Evolutionary conservation across 176 grass and related monocot genomes (phyloP).

Genomic region (Lolium perenne): DNA sequence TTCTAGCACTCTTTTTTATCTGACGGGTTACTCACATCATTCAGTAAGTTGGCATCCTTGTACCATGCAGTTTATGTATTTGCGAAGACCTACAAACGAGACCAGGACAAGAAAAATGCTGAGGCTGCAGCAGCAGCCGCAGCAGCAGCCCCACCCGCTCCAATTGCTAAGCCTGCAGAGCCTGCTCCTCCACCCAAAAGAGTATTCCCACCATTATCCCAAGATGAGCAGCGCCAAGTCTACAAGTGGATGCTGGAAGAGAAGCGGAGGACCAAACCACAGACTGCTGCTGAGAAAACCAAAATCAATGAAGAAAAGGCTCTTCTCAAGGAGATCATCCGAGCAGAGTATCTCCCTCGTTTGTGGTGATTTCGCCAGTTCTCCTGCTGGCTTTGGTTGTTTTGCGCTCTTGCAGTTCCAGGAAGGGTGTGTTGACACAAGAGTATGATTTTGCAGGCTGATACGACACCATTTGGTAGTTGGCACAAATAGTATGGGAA

Average conservation of each 20-base stretch:
- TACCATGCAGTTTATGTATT: conserved; percentile 72
- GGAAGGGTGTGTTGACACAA: conserved; percentile 4
- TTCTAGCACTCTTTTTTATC: conserved; percentile 16
- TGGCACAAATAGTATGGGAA: not conserved
- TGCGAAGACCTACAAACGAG: conserved; percentile 72
- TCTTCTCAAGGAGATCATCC: conserved; percentile 87
- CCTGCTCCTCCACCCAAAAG: conserved; percentile 45
- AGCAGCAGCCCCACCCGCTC: conserved; percentile 19
- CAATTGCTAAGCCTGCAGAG: conserved; percentile 40
- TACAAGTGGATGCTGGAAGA: conserved; percentile 95
- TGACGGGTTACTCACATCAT: not conserved
- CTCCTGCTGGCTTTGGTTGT: conserved; percentile 18
- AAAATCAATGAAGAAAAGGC: conserved; percentile 86
- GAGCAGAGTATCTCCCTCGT: conserved; percentile 52
- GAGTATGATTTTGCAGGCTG: conserved; percentile 19
- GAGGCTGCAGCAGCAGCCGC: conserved; percentile 26
- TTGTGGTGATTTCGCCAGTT: conserved; percentile 51
- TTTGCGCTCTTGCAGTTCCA: not conserved
- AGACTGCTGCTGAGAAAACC: conserved; percentile 60
- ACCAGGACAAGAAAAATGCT: conserved; percentile 57
- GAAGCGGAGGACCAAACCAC: conserved; percentile 77
- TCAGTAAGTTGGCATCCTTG: conserved; percentile 32
- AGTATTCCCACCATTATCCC: conserved; percentile 62
- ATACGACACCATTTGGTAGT: conserved; percentile 8
- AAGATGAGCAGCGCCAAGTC: conserved; percentile 72